Conservation (phyloP, 768 basidiomycete species). For the Coprinopsis strossmayeri region DNA sequence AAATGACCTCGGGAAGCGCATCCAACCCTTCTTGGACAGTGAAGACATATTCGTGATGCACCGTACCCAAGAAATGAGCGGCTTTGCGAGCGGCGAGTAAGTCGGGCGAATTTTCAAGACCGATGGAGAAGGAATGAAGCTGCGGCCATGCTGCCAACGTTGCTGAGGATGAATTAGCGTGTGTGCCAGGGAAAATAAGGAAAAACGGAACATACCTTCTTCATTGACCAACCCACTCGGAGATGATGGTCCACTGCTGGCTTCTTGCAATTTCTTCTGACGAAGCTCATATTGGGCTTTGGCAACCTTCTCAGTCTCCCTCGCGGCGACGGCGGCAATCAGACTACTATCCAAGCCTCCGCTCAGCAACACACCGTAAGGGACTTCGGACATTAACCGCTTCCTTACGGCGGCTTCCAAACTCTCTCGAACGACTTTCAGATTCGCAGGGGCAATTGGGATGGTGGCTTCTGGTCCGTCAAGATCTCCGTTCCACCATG, state of each 20-base stretch:
- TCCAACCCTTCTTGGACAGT: slow-evolving; percentile 98
- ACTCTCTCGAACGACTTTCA: slow-evolving; percentile 66
- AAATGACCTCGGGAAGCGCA: slow-evolving; percentile 94
- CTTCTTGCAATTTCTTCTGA: slow-evolving; percentile 49
- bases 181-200: neutral
- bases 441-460: slow-evolving; percentile 57
- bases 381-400: slow-evolving; percentile 96
- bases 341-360: slow-evolving; percentile 95
- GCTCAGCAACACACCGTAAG: slow-evolving; percentile 92
- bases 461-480: slow-evolving; percentile 48
- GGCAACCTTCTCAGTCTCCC: slow-evolving; percentile 91
- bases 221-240: slow-evolving; percentile 43
- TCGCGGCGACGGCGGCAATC: slow-evolving; percentile 90
- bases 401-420: slow-evolving; percentile 92
- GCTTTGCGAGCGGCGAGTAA: slow-evolving; percentile 90
- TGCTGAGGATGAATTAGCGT: slow-evolving; percentile 30
- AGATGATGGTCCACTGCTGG: slow-evolving; percentile 49
- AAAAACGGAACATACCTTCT: slow-evolving; percentile 36
- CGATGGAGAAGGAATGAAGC: slow-evolving; percentile 96
- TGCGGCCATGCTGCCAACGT: slow-evolving; percentile 89
- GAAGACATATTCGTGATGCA: slow-evolving; percentile 97
- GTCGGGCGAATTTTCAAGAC: slow-evolving; percentile 92
- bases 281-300: slow-evolving; percentile 71
- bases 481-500: slow-evolving; percentile 85
- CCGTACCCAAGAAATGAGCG: slow-evolving; percentile 88